Evolutionary conservation across 129 eudicot genomes (phyloP).

Genomic region (Smallanthus sonchifolius): DNA sequence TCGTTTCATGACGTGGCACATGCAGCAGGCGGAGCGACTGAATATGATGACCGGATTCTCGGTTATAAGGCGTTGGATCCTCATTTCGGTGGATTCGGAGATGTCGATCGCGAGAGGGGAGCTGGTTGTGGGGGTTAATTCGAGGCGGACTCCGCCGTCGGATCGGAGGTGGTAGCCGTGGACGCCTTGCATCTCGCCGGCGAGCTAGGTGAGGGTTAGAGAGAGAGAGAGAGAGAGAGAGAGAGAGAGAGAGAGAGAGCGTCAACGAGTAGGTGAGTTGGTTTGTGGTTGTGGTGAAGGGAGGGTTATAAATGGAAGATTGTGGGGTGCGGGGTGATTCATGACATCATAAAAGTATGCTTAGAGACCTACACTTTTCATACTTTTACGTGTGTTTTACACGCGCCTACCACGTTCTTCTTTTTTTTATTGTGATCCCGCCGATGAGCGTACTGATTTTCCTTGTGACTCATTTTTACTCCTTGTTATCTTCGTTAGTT

Average conservation of each 20-base stretch:
- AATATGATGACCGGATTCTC: conserved; percentile 85
- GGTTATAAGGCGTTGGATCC: conserved; percentile 71
- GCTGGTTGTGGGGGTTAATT: conserved; percentile 49
- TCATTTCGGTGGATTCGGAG: conserved; percentile 70
- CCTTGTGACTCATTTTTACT: no score
- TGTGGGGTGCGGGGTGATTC: conserved; percentile 22
- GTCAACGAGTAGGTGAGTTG: neutral
- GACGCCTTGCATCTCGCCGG: conserved; percentile 48
- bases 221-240: conserved; percentile 12
- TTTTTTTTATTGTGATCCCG: neutral
- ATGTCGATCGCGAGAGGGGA: conserved; percentile 76
- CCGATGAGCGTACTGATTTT: no score
- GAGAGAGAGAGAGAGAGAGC: conserved; percentile 4
- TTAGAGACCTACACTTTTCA: conserved; percentile 21
- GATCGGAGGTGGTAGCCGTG: conserved; percentile 33
- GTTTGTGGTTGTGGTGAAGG: conserved; percentile 16
- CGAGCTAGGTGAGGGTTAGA: neutral
- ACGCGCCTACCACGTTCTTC: conserved; percentile 13
- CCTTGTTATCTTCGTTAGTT: no score
- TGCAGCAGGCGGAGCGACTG: conserved; percentile 80
- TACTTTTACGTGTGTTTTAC: neutral
- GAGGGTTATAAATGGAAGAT: conserved; percentile 21
- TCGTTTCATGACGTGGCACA: conserved; percentile 96
- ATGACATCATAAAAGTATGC: conserved; percentile 29
- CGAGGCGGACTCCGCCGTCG: conserved; percentile 72